phyloP scores from a whole-genome alignment of 139 green algal genomes.

The Zygnema cylindricum region DNA sequence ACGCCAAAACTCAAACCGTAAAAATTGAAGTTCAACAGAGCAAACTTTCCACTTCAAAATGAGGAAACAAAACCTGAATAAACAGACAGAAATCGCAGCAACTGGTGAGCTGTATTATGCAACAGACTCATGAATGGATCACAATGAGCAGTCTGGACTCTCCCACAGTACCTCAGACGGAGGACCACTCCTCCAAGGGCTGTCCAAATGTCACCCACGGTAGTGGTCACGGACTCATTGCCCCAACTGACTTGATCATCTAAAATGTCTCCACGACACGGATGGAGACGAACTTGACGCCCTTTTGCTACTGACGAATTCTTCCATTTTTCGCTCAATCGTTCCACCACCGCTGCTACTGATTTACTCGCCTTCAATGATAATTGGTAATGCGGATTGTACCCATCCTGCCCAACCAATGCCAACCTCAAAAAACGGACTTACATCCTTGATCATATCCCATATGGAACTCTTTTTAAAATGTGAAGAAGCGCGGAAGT shows the following conservation, averaged over 20 bases:
- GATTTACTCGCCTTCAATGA: neutral
- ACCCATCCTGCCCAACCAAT: neutral
- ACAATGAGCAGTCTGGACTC: too few species aligned
- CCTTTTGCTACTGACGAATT: neutral
- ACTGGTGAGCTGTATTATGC: too few species aligned
- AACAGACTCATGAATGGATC: too few species aligned
- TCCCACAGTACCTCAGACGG: neutral
- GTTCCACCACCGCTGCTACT: neutral
- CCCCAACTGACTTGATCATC: neutral
- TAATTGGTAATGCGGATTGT: neutral
- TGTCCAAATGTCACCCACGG: neutral
- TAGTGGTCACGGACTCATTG: neutral
- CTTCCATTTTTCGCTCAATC: neutral
- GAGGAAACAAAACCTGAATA: too few species aligned
- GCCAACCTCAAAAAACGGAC: too few species aligned
- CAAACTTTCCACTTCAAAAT: too few species aligned
- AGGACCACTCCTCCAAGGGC: neutral
- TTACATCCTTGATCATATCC: too few species aligned
- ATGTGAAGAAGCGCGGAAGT: too few species aligned
- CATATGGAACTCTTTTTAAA: too few species aligned
- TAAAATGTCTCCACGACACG: neutral
- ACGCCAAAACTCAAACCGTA: too few species aligned
- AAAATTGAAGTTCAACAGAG: too few species aligned
- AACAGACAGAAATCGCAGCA: too few species aligned
- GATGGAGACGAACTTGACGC: neutral